Evolutionary conservation across 495 filamentous ascomycete genomes (phyloP).

Genomic region (Ramalina intermedia): DNA sequence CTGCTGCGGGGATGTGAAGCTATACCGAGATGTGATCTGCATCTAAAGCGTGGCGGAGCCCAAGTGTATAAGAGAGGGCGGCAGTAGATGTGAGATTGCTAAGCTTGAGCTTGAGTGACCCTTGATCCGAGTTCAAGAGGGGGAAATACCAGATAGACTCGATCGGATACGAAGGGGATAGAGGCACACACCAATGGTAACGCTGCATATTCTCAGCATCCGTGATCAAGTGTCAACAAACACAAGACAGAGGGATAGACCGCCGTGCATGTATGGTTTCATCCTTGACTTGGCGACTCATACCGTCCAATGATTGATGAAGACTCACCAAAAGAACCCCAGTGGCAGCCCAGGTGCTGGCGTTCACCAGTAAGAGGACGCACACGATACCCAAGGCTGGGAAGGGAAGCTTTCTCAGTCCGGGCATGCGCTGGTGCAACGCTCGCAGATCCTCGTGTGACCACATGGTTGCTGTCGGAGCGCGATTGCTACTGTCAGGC

Average conservation of each 20-base stretch:
- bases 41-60: conserved; percentile 85
- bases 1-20: background rate
- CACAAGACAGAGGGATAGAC: no score
- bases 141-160: no score
- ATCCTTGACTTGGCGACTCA: no score
- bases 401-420: conserved; percentile 43
- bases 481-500: no score
- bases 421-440: conserved; percentile 31
- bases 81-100: conserved; percentile 61
- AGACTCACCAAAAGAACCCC: conserved; percentile 47
- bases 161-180: no score
- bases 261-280: no score
- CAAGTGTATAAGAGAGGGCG: conserved; percentile 75
- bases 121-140: no score
- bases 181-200: no score
- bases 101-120: background rate
- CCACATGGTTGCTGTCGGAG: background rate
- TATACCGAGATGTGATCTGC: conserved; percentile 81
- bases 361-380: conserved; percentile 50
- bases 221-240: no score
- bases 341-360: conserved; percentile 55
- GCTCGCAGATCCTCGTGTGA: background rate
- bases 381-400: conserved; percentile 53
- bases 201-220: no score
- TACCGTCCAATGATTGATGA: no score